Evolutionary conservation across 768 basidiomycete genomes (phyloP).

Genomic region (Pleurotus tuber-regium): DNA sequence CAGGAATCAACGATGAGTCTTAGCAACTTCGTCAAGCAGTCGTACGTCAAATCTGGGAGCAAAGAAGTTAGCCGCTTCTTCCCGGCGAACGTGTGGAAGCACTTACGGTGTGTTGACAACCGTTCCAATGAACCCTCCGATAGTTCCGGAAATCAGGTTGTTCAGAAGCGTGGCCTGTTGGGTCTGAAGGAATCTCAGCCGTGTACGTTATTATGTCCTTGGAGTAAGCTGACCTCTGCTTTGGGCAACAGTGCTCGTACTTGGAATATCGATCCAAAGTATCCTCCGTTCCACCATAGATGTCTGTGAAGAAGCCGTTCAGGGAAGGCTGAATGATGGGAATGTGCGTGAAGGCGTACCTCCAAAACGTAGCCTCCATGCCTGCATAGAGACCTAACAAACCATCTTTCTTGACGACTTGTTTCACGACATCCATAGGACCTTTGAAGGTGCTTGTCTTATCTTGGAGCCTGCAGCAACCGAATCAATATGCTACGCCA

Average conservation of each 20-base stretch:
- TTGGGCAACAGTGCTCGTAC: slow-evolving; percentile 79
- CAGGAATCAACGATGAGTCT: slow-evolving; percentile 7
- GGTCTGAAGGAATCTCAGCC: slow-evolving; percentile 46
- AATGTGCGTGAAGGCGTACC: slow-evolving; percentile 42
- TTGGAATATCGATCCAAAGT: slow-evolving; percentile 91
- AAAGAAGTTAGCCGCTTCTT: neutral
- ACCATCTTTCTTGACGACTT: slow-evolving; percentile 76
- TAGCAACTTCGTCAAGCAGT: neutral
- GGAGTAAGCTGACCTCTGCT: slow-evolving; percentile 71
- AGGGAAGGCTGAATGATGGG: neutral
- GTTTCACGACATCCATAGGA: slow-evolving; percentile 86
- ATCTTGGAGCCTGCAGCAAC: slow-evolving; percentile 78
- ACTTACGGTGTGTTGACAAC: slow-evolving; percentile 88
- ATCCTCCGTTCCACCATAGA: slow-evolving; percentile 92
- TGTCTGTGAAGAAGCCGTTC: slow-evolving; percentile 45
- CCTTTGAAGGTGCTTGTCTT: slow-evolving; percentile 89
- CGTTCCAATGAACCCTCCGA: slow-evolving; percentile 91
- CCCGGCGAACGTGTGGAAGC: neutral
- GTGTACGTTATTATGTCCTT: too few species aligned
- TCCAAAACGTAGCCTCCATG: slow-evolving; percentile 98
- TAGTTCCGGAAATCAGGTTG: slow-evolving; percentile 87
- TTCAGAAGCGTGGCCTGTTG: slow-evolving; percentile 74
- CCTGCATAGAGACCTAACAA: slow-evolving; percentile 86
- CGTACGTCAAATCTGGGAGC: slow-evolving; percentile 31
- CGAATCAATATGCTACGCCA: too few species aligned